These are phyloP conservation scores for Mycena sanguinolenta DNA, from an alignment of 768 basidiomycete species.

Conservation along the genomic window DNA sequence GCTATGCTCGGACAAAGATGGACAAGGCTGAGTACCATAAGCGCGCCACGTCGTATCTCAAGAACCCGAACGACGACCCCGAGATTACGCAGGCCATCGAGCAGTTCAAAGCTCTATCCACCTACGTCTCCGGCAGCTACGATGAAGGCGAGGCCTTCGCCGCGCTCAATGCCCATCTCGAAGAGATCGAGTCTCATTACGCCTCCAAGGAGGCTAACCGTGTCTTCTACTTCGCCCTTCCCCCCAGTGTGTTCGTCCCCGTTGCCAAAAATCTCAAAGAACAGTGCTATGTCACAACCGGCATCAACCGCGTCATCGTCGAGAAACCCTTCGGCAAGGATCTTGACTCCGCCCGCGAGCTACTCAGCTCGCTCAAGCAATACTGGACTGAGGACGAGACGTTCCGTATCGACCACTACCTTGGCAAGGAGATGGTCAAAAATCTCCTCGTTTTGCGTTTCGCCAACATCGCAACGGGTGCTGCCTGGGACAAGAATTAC, in stretches of 20 bases:
- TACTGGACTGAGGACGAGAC: slow-evolving; percentile 98
- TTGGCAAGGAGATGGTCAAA: slow-evolving; percentile 99
- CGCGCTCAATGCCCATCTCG: slow-evolving; percentile 80
- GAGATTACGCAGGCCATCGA: slow-evolving; percentile 74
- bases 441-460: slow-evolving; percentile 96
- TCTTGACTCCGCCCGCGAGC: slow-evolving; percentile 82
- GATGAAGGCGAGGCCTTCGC: slow-evolving; percentile 87
- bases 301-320: slow-evolving; percentile 92
- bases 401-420: slow-evolving; percentile 99
- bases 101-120: slow-evolving; percentile 84
- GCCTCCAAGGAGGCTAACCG: slow-evolving; percentile 77
- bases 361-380: slow-evolving; percentile 83
- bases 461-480: slow-evolving; percentile 90
- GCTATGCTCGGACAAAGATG: slow-evolving; percentile 98
- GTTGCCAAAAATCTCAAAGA: slow-evolving; percentile 88
- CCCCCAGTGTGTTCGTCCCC: slow-evolving; percentile 95
- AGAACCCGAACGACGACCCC: slow-evolving; percentile 75
- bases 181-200: slow-evolving; percentile 82
- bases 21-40: slow-evolving; percentile 85
- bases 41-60: slow-evolving; percentile 88
- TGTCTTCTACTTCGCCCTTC: slow-evolving; percentile 96
- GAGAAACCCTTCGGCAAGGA: slow-evolving; percentile 99
- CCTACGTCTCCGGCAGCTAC: slow-evolving; percentile 91
- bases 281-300: slow-evolving; percentile 77
- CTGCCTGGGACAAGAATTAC: slow-evolving; percentile 95